Percentiles rank a stretch among this genome's conserved stretches.
Conservation (phyloP, 2,329 filamentous ascomycete species). For the Allantophomopsis lycopodina region DNA sequence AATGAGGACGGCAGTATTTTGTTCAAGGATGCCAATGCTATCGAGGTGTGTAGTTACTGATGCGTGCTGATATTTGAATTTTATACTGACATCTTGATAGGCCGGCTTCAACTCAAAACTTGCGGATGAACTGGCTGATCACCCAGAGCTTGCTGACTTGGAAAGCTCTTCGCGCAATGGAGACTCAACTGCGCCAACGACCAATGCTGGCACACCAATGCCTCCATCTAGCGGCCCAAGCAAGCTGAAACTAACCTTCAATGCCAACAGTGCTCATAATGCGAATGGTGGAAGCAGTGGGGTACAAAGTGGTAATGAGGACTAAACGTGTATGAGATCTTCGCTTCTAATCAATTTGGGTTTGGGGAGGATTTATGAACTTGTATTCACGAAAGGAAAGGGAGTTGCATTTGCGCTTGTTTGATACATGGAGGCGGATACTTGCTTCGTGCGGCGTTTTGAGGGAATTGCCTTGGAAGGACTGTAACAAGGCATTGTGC, state of each 20-base stretch:
- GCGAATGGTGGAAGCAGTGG: constrained; percentile 25
- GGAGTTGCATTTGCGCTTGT: constrained; percentile 1
- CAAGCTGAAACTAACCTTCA: constrained; percentile 52
- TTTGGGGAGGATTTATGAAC: constrained; percentile 1
- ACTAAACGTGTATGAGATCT: constrained; percentile 6
- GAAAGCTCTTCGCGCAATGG: constrained; percentile 24
- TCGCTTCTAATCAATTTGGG: not conserved
- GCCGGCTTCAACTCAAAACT: constrained; percentile 41
- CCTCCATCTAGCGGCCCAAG: constrained; percentile 35
- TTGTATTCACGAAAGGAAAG: not conserved
- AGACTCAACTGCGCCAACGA: constrained; percentile 31
- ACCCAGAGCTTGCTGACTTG: constrained; percentile 40
- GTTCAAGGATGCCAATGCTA: constrained; percentile 82
- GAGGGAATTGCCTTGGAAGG: not conserved
- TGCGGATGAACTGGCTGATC: constrained; percentile 36
- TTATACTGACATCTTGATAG: constrained; percentile 26
- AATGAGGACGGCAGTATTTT: constrained; percentile 92
- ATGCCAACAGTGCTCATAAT: constrained; percentile 28
- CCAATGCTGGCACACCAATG: constrained; percentile 50
- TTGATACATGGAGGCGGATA: constrained; percentile 2
- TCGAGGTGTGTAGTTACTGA: constrained; percentile 54
- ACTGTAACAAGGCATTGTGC: constrained; percentile 1
- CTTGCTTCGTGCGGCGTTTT: constrained; percentile 1
- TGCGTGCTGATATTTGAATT: not conserved
- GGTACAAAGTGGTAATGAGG: constrained; percentile 39